Evolutionary conservation across 1,139 yeast genomes (phyloP), one percentile per base, ranked within the genome.

Genomic region (Yamadazyma songkhlaensis): DNA sequence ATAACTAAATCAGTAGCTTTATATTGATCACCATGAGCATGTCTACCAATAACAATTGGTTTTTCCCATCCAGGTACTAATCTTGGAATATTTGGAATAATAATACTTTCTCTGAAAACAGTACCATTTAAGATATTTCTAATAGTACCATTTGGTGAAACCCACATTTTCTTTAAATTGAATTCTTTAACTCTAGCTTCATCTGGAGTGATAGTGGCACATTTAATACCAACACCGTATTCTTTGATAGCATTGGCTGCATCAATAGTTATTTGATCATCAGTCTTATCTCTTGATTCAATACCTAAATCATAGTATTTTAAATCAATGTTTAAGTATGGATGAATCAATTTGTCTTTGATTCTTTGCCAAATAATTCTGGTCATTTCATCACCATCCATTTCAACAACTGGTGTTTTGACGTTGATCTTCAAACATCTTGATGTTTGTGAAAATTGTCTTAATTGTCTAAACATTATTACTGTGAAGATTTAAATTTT

Each of bases 341-440:
- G 94, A 44, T 72, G 59, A 51, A 84, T 77, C 60, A 84, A 72
- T 57, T 81, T 74, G 44, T 79, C 79, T 58, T 83, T 84, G 60
- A 84, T 84, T 55, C 77, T 63, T 44, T 81, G 74, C 94, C 94
- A 84, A 62, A 84, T 84, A 60, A 84, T 84, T 63, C 92, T 74
- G 52, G 94, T 84, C 85, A 82, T 84, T 62, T 84, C 94, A 62
- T 84, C 94, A 48, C 94, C 94, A 54, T 84, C 92, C 72, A 84
- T 67, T 57, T 84, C 94, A 42, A 84, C 94, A 48, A 84, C 74
- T 31, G 94, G 92, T 41, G 72, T 79, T 52, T 72, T 72, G 32
- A 84, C 92, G 48, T 72, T 72, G 54, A 84, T 81, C 60, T 84
- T 84, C 27, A 38, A 38, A 6, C 36, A 23, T 29, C 38, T 38